Conservation (phyloP, 805 yeast genomes). For the Nakazawaea ambrosiae region DNA sequence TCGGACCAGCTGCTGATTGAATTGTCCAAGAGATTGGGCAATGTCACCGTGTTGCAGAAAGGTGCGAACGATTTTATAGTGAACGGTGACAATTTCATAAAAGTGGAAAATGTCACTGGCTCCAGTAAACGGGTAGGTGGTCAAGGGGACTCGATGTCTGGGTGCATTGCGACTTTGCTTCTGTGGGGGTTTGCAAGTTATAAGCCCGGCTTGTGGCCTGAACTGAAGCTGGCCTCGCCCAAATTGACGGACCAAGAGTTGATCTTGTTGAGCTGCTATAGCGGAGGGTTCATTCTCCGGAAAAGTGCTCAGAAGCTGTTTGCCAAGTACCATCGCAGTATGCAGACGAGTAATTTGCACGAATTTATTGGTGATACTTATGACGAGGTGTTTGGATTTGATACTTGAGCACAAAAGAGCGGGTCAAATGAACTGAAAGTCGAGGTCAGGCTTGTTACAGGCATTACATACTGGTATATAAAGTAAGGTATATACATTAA, state of each 20-base stretch:
- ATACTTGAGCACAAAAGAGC: no score
- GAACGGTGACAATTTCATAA: slow-evolving; percentile 33
- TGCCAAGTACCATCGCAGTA: slow-evolving; percentile 57
- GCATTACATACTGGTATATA: no score
- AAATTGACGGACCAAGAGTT: slow-evolving; percentile 22
- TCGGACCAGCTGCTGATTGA: slow-evolving; percentile 23
- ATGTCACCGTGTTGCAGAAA: slow-evolving; percentile 63
- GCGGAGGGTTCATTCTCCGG: slow-evolving; percentile 65
- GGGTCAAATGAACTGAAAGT: no score
- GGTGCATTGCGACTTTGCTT: slow-evolving; percentile 72
- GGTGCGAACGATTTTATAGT: slow-evolving; percentile 65
- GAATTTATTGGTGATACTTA: slow-evolving; percentile 40
- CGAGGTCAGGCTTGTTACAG: no score
- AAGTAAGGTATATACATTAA: no score
- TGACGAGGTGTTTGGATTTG: slow-evolving; percentile 1
- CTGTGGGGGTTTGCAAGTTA: slow-evolving; percentile 75
- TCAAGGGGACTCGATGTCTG: slow-evolving; percentile 91
- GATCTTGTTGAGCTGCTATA: slow-evolving; percentile 53
- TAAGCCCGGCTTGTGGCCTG: slow-evolving; percentile 52
- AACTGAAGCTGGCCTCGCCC: slow-evolving; percentile 20
- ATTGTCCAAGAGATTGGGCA: slow-evolving; percentile 45
- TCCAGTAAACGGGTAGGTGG: slow-evolving; percentile 86
- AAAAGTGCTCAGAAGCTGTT: slow-evolving; percentile 61
- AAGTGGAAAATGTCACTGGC: slow-evolving; percentile 43
- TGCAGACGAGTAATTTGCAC: slow-evolving; percentile 83